Base-by-base conservation (phyloP, 192 early-diverging fungal genomes). In the Entrophospora sp. region DNA sequence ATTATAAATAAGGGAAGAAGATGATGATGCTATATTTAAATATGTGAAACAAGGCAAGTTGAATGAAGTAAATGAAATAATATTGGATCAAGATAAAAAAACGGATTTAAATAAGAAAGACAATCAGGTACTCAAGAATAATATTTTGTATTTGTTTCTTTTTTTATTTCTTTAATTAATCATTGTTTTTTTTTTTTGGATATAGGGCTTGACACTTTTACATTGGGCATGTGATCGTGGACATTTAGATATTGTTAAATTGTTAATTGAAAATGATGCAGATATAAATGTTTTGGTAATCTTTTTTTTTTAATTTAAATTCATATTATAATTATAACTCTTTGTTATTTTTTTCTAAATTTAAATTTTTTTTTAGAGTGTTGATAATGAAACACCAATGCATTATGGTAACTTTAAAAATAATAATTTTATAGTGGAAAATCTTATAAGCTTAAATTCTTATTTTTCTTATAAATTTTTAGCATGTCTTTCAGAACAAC, bases 211-310 rank as follows among this genome's bases (percentile, higher is more conserved):
- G 32, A 75, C 82, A 31, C 65, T 72, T 32, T 71, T 84, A 27
- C 82, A 84, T 69, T 77, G 76, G 66, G 80, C 75, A 12, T 71
- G 78, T 25, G 82, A 84, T 64, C 44, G 80, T 14, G 83, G 83
- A 2, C 46, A 80, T 48, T 9, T 77, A 5, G 72, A 78, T 6
- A 68, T 74, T 42, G 75, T 77, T 13, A 69, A 71, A 27, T n/a
- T 71, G 0, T 61, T 84, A 3, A 69, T 82, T 13, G 69, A 71
- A 68, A 46, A 18, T 5, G 38, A 70, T 9, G 68, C 58, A 0
- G 61, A 76, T 28, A 67, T 76, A 10, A 75, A 79, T 61, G 69
- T 61, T 18, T 55, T 71, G 69, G 74, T 65, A 55, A 45, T 27
- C 18, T 31, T 46, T 6, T 32, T 63, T 49, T 44, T 45, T 27